These are phyloP conservation scores for Scheffersomyces insectosa DNA, from an alignment of 1,139 yeast genomes.

Conservation along the genomic window DNA sequence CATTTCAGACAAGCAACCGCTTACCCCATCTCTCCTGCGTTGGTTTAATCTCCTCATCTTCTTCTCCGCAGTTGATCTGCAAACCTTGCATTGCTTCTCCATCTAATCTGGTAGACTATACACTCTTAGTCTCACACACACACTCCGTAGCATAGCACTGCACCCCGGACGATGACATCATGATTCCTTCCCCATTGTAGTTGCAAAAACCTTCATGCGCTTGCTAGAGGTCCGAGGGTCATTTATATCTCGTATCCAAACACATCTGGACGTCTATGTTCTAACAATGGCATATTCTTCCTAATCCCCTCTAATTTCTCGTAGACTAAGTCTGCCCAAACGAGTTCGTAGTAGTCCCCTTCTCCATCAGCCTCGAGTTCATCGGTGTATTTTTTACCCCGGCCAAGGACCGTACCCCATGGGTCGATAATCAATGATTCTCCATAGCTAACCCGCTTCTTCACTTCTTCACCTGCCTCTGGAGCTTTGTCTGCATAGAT, in stretches of 20 bases:
- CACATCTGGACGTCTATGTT: conserved; percentile 67
- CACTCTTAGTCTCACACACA: no score
- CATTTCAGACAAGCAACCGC: no score
- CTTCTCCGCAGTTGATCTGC: no score
- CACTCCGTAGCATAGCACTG: no score
- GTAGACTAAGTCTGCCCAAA: conserved; percentile 70
- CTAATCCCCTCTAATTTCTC: conserved; percentile 51
- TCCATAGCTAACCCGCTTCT: conserved; percentile 67
- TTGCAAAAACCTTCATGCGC: no score
- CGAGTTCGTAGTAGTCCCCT: conserved; percentile 55
- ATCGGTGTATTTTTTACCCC: conserved; percentile 40
- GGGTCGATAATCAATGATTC: conserved; percentile 86
- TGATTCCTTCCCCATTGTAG: no score
- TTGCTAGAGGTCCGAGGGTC: not conserved
- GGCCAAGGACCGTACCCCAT: conserved; percentile 80
- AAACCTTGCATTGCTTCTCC: no score
- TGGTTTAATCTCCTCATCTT: no score
- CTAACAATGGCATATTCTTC: conserved; percentile 70
- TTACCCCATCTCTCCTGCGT: no score
- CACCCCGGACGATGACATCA: no score
- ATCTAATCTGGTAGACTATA: no score
- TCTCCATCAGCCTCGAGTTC: conserved; percentile 39
- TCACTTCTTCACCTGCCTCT: conserved; percentile 35
- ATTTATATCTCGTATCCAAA: conserved; percentile 31
- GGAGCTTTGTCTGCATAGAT: conserved; percentile 27